Evolutionary conservation across 2,329 filamentous ascomycete species (phyloP), one percentile per base, ranked within the genome.

Genomic region (Claviceps monticola): DNA sequence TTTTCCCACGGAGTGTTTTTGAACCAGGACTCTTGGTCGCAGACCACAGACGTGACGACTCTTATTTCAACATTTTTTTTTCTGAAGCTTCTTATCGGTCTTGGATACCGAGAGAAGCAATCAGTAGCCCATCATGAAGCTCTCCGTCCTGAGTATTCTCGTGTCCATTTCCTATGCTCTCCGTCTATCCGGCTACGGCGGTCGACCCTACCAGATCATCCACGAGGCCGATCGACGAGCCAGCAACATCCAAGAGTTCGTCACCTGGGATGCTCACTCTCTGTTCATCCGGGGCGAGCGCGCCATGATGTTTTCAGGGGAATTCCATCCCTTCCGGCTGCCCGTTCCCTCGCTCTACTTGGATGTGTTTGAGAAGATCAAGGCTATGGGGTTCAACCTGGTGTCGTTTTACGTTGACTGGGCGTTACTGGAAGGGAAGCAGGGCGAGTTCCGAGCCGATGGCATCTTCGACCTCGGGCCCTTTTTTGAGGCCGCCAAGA

Each of bases 341-440:
- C 72, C 73, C 0, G 71, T 73, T 0, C 70, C 72, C 0, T 67
- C 65, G 0, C 61, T 75, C 0, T 75, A 82, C 71, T 71, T 86
- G 8, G 87, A 91, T 57, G 62, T 91, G 2, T 84, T 94, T 58
- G 83, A 93, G 60, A 94, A 94, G 67, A 80, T 91, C 64, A 89
- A 85, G 65, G 83, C 86, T 0, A 68, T 89, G 1, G 88, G 88
- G 0, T 90, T 88, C 68, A 91, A 86, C 59, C 77, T 79, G 45
- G 83, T 90, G 1, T 88, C 84, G 0, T 88, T 90, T 64, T 91
- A 91, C 60, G 73, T 83, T 6, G 77, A 89, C 59, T 94, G 86
- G 88, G 84, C 83, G 3, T 69, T 91, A 2, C 65, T 88, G 0
- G 87, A 93, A 63, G 86, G 84, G 2, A 82, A 83, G 54, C 80